Conservation (phyloP, 2,329 filamentous ascomycete species). For the Pseudocercospora eumusae region DNA sequence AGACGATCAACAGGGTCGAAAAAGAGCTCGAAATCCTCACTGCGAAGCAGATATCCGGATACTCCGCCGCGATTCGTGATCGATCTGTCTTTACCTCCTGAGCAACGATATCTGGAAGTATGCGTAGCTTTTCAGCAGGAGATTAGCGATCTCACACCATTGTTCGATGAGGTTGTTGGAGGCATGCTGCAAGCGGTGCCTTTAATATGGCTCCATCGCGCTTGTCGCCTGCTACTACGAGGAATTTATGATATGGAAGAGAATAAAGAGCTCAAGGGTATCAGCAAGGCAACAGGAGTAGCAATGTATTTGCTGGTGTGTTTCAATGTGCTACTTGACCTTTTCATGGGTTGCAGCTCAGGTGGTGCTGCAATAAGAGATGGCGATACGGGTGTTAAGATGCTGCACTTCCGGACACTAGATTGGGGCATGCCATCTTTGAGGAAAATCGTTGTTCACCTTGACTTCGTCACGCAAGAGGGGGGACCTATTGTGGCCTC, state of each 20-base stretch:
- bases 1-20: background rate
- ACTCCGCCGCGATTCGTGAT: slow-evolving; percentile 44
- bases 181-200: slow-evolving; percentile 38
- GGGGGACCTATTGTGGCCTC: slow-evolving; percentile 47
- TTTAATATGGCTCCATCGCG: slow-evolving; percentile 34
- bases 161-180: slow-evolving; percentile 56
- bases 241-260: slow-evolving; percentile 58
- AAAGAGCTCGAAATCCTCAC: background rate
- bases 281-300: slow-evolving; percentile 54
- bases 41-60: slow-evolving; percentile 18
- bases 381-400: slow-evolving; percentile 35
- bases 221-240: slow-evolving; percentile 53
- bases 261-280: slow-evolving; percentile 62
- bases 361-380: slow-evolving; percentile 47
- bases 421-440: slow-evolving; percentile 52
- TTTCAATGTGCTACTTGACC: slow-evolving; percentile 64
- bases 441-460: slow-evolving; percentile 45
- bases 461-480: slow-evolving; percentile 43
- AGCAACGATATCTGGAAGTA: slow-evolving; percentile 54
- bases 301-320: slow-evolving; percentile 62
- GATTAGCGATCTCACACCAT: slow-evolving; percentile 47
- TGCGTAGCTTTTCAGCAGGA: slow-evolving; percentile 49
- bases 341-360: slow-evolving; percentile 66
- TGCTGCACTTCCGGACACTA: slow-evolving; percentile 59
- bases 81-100: slow-evolving; percentile 57